A percentile compares a stretch with the other conserved stretches of the same genome.
Evolutionary conservation across 2,329 filamentous ascomycete species (phyloP).

Genomic region (Colletotrichum higginsianum): DNA sequence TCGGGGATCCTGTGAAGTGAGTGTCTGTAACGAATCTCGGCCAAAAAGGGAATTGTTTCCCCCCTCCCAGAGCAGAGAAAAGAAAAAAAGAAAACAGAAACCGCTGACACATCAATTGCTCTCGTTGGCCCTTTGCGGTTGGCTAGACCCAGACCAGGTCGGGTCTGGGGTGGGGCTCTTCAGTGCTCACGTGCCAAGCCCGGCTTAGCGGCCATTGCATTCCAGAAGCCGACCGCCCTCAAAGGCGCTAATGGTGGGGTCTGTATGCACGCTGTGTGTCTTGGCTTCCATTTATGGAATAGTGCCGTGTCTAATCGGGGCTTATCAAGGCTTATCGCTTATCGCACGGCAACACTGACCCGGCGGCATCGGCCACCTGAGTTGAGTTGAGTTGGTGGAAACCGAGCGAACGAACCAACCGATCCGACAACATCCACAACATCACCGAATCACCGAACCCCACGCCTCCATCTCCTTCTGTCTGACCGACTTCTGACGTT

Average conservation of each 20-base stretch:
- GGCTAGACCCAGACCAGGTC: neutral
- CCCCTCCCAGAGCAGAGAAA: neutral
- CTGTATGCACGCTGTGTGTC: constrained; percentile 44
- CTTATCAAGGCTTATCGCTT: neutral
- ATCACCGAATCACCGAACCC: neutral
- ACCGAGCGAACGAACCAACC: no score
- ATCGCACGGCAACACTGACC: neutral
- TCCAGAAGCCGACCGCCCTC: neutral
- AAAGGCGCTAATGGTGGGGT: neutral
- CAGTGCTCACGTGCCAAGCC: neutral
- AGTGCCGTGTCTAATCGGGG: constrained; percentile 38
- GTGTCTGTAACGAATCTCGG: neutral
- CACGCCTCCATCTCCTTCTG: neutral
- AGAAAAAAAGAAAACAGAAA: neutral
- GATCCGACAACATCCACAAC: no score
- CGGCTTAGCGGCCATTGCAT: constrained; percentile 6
- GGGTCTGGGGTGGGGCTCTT: neutral
- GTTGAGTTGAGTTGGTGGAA: neutral
- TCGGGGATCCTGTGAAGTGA: neutral
- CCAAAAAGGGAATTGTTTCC: neutral
- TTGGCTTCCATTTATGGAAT: constrained; percentile 51
- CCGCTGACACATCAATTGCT: constrained; percentile 11
- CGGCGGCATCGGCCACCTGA: constrained; percentile 8
- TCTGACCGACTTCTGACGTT: neutral
- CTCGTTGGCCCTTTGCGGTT: constrained; percentile 1